phyloP scores from a whole-genome alignment of 768 basidiomycete species.

The Mycena sanguinolenta region DNA sequence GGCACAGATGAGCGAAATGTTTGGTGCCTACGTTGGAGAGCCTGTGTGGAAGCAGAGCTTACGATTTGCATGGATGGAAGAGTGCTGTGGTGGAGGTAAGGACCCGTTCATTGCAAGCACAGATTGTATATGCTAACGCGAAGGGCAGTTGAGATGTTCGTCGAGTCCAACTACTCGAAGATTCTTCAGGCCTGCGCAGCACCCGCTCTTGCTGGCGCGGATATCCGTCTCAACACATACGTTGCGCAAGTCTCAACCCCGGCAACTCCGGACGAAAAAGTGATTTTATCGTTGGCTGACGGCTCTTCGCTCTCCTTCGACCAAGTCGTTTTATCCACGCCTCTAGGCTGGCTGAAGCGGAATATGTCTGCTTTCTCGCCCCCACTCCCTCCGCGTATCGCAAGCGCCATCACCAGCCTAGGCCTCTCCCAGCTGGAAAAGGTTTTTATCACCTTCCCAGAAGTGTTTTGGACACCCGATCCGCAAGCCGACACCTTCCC shows the following conservation, averaged over 20 bases:
- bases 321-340: slow-evolving; percentile 37
- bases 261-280: slow-evolving; percentile 17
- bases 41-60: slow-evolving; percentile 40
- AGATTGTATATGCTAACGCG: slow-evolving; percentile 6
- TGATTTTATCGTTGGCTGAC: slow-evolving; percentile 32
- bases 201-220: slow-evolving; percentile 30
- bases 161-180: slow-evolving; percentile 36
- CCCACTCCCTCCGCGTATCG: slow-evolving; percentile 30
- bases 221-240: slow-evolving; percentile 30
- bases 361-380: slow-evolving; percentile 33
- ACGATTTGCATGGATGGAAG: slow-evolving; percentile 41
- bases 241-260: slow-evolving; percentile 35
- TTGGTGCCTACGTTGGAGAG: slow-evolving; percentile 39
- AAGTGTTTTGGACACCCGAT: slow-evolving; percentile 37
- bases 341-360: slow-evolving; percentile 38
- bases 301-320: slow-evolving; percentile 34
- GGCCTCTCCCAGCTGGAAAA: slow-evolving; percentile 40
- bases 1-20: slow-evolving; percentile 39
- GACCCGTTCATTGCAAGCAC: not conserved
- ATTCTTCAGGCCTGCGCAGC: slow-evolving; percentile 32
- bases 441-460: slow-evolving; percentile 40
- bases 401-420: slow-evolving; percentile 34
- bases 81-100: slow-evolving; percentile 40
- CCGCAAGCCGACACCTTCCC: slow-evolving; percentile 34
- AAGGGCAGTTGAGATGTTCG: slow-evolving; percentile 37